phyloP scores from a whole-genome alignment of 2,329 filamentous ascomycete species.

The Stachybotrys elegans region DNA sequence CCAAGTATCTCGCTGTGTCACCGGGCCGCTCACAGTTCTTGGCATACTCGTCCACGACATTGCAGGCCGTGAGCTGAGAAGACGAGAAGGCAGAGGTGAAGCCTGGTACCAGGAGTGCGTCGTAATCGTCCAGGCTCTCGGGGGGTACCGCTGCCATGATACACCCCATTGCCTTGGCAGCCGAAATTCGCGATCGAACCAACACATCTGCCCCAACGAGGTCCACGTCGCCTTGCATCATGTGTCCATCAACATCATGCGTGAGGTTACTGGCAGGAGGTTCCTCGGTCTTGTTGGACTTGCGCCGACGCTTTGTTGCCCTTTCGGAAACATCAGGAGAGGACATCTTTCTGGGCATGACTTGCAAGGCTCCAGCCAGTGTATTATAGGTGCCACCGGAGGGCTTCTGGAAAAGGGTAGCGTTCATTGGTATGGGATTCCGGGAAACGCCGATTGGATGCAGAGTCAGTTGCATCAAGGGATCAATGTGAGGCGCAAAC shows the following conservation, averaged over 20 bases:
- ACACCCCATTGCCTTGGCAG: constrained; percentile 79
- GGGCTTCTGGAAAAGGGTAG: constrained; percentile 82
- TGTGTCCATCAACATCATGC: constrained; percentile 95
- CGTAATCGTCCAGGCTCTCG: constrained; percentile 57
- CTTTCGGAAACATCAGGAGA: constrained; percentile 55
- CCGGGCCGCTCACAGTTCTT: constrained; percentile 47
- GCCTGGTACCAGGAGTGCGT: constrained; percentile 57
- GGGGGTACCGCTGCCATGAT: constrained; percentile 75
- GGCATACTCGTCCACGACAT: constrained; percentile 86
- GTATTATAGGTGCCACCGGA: constrained; percentile 84
- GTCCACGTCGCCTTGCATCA: constrained; percentile 96
- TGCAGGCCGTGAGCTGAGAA: constrained; percentile 76
- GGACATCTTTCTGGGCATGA: constrained; percentile 40
- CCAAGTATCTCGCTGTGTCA: constrained; percentile 46
- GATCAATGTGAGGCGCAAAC: constrained; percentile 68
- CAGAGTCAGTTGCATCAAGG: constrained; percentile 79
- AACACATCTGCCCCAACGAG: constrained; percentile 85
- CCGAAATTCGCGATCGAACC: constrained; percentile 82
- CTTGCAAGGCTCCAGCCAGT: constrained; percentile 37
- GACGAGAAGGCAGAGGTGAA: constrained; percentile 74
- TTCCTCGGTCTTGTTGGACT: constrained; percentile 78
- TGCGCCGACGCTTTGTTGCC: constrained; percentile 70
- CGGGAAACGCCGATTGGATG: constrained; percentile 90
- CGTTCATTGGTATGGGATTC: constrained; percentile 89
- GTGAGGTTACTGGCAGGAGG: constrained; percentile 56